Evolutionary conservation across 768 basidiomycete species (phyloP).

Genomic region (Krasilnikovozyma curviuscula): DNA sequence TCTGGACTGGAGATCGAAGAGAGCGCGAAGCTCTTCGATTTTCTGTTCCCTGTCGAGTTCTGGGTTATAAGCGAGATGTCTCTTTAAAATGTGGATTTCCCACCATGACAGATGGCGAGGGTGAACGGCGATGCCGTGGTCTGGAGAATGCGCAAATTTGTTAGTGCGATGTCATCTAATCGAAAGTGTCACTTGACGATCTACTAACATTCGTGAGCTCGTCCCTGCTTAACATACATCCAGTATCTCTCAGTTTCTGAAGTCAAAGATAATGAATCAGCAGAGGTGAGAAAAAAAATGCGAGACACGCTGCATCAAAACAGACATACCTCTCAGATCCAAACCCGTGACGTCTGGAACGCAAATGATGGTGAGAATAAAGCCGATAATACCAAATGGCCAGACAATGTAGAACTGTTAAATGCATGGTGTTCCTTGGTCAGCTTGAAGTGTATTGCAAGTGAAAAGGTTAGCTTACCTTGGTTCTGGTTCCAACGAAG

Average conservation of each 20-base stretch:
- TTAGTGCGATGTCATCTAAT: no score
- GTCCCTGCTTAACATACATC: constrained; percentile 24
- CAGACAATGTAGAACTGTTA: constrained; percentile 27
- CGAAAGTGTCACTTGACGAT: no score
- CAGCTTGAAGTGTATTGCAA: no score
- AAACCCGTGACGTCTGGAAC: constrained; percentile 30
- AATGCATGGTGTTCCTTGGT: no score
- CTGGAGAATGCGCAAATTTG: no score
- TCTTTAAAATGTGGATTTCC: constrained; percentile 25
- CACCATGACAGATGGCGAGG: constrained; percentile 25
- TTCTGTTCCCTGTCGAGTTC: constrained; percentile 24
- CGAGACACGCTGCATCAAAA: neutral
- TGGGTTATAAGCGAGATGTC: constrained; percentile 26
- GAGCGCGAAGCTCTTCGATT: constrained; percentile 28
- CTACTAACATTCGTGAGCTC: constrained; percentile 22
- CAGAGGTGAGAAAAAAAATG: neutral
- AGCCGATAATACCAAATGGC: constrained; percentile 26
- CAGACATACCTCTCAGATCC: constrained; percentile 20
- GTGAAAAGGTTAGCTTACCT: neutral
- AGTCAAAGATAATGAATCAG: neutral
- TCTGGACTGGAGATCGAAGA: no score
- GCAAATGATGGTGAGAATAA: constrained; percentile 17
- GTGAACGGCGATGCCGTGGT: constrained; percentile 30
- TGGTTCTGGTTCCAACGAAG: constrained; percentile 20
- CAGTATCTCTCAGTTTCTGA: constrained; percentile 3